Evolutionary conservation across 2,329 filamentous ascomycete species (phyloP), one percentile per base, ranked within the genome.

Genomic region (Aspergillus fischeri): DNA sequence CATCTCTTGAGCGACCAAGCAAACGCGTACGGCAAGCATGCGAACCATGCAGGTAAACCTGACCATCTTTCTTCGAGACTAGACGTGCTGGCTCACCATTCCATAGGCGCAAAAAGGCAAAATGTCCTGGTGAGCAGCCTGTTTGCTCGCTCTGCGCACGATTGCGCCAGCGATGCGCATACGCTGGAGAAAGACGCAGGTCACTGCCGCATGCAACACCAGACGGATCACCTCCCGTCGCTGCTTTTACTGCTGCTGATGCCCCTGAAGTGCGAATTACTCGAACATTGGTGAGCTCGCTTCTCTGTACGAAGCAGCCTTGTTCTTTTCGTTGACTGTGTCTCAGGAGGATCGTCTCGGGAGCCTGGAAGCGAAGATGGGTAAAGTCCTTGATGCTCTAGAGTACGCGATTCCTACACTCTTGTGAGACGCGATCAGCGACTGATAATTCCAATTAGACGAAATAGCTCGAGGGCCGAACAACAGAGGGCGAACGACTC

Each of bases 51-150:
- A 72, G 74, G 74, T 75, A 44, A 62, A 65, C 42, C 54, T 44
- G 25, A n/a, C n/a, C 10, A 17, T 52, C 20, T n/a, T 42, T 51
- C n/a, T 59, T 20, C 3, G 32, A 27, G 51, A 7, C 17, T 4
- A 20, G 14, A 28, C 14, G 17, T 28, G 20, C 32, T 17, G 50
- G 53, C 67, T 49, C 67, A 25, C 24, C 9, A 45, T 48, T n/a
- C 44, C 47, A 3, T 54, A 81, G 80, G 56, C 74, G 80, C 45
- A 82, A 82, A 65, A 82, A 82, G 64, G 76, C 78, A 29, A 76
- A 76, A 67, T 82, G 80, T 58, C 78, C 79, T 1, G 80, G 80
- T 8, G 80, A 82, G 61, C 75, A 78, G 55, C 80, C 80, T 0
- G 62, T 72, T 0, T 82, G 80, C 63, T 81, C 80, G 1, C 74